Evolutionary conservation across 768 basidiomycete species (phyloP).

Genomic region (Pisolithus marmoratus): DNA sequence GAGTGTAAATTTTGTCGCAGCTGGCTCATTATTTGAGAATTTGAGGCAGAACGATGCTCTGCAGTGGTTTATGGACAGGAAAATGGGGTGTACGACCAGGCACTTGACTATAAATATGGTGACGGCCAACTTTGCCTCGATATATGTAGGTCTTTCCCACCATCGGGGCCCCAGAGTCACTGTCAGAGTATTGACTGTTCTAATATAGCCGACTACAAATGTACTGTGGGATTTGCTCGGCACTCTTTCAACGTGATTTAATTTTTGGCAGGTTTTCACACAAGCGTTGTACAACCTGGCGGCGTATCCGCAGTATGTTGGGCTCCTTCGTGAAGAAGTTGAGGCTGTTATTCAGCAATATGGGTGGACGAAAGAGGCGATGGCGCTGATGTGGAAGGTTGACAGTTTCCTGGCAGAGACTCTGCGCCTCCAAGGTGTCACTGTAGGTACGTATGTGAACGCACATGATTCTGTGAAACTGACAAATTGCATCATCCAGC

Average conservation of each 20-base stretch:
- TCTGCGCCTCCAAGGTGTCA: slow-evolving; percentile 27
- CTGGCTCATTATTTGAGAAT: neutral
- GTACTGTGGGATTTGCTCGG: neutral
- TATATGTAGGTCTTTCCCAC: slow-evolving; percentile 14
- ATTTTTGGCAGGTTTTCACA: slow-evolving; percentile 22
- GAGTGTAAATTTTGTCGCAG: neutral
- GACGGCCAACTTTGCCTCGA: neutral
- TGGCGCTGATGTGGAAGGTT: slow-evolving; percentile 30
- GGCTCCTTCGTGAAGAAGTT: slow-evolving; percentile 35
- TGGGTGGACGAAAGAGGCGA: slow-evolving; percentile 23
- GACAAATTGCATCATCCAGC: slow-evolving; percentile 11
- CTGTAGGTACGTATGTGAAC: slow-evolving; percentile 6
- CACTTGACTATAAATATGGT: neutral
- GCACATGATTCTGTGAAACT: neutral
- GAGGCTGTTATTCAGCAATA: slow-evolving; percentile 24
- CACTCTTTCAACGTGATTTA: neutral
- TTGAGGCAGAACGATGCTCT: neutral
- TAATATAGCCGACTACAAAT: neutral
- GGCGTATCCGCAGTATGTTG: slow-evolving; percentile 28
- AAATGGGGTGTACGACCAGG: neutral
- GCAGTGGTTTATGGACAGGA: neutral
- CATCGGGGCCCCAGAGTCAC: neutral
- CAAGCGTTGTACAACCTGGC: slow-evolving; percentile 33
- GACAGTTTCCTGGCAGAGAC: slow-evolving; percentile 39
- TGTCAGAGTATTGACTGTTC: neutral